Evolutionary conservation across 2,329 filamentous ascomycete genomes (phyloP).

Genomic region (Lecanicillium sp.): DNA sequence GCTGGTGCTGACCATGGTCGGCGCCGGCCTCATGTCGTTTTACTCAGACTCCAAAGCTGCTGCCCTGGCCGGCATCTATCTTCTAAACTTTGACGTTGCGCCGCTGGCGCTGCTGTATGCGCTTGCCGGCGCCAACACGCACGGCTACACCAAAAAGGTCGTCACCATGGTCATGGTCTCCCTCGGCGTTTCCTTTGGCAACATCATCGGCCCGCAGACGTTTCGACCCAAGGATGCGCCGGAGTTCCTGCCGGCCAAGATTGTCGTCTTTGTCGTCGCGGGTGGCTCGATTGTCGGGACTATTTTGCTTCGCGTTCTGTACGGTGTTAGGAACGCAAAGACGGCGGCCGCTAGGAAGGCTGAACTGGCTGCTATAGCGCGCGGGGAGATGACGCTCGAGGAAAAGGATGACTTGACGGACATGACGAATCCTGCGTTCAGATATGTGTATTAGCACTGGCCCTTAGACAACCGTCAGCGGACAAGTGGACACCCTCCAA

Average conservation of each 20-base stretch:
- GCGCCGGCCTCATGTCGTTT: conserved; percentile 20
- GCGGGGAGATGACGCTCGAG: conserved; percentile 17
- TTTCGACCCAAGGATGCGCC: conserved; percentile 45
- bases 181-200: conserved; percentile 42
- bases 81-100: conserved; percentile 37
- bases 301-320: conserved; percentile 23
- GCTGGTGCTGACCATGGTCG: conserved; percentile 16
- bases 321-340: conserved; percentile 28
- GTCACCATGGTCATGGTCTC: conserved; percentile 41
- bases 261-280: conserved; percentile 35
- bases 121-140: conserved; percentile 38
- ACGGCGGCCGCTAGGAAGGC: conserved; percentile 25
- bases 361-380: conserved; percentile 21
- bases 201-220: conserved; percentile 49
- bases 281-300: conserved; percentile 18
- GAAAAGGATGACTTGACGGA: conserved; percentile 23
- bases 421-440: conserved; percentile 19
- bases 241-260: conserved; percentile 44
- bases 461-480: too few species aligned
- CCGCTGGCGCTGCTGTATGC: conserved; percentile 46
- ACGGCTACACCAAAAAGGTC: conserved; percentile 43
- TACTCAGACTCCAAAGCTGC: conserved; percentile 21
- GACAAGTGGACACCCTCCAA: too few species aligned
- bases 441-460: conserved; percentile 13
- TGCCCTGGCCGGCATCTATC: conserved; percentile 18